Evolutionary conservation across 768 basidiomycete species (phyloP), one percentile per base, ranked within the genome.

Genomic region (Suillus spraguei): DNA sequence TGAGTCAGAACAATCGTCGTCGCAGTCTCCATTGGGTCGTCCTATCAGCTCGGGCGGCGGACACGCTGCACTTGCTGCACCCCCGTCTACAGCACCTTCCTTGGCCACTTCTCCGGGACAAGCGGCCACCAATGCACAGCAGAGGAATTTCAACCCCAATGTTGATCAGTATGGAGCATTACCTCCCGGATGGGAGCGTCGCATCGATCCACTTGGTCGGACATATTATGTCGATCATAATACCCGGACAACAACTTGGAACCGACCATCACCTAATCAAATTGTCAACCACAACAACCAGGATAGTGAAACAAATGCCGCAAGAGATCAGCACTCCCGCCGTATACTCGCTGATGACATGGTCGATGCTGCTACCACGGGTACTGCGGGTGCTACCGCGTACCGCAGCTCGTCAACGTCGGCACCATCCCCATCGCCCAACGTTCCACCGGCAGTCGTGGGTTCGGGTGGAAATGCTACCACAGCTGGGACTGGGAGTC

Each of bases 201-300:
- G 97, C 52, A 93, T 96, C 61, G 97, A 99, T 78, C 96, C 97
- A 38, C 85, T 99, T 32, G 97, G 91, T 10, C 82, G 97, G 62
- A 97, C 94, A 8, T 99, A 99, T 76, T 99, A 99, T 74, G 97
- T 99, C 61, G 97, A 99, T 74, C 97, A 99, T 79, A 99, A 98
- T 75, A 94, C 94, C 10, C 90, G 97, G 62, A 93, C 91, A 14
- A 99, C 97, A 8, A 99, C 97, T 0, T 99, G 97, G 97, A 96
- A 94, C 74, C 82, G 97, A 20, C 97, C 97, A 8, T 92, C 90
- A 28, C 77, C 86, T 14, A 94, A 83, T 70, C 89, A 91, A 52
- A 84, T 86, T 4, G 87, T 84, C 16, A 96, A 97, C 71, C 84
- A 79, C 54, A 84, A 80, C 41, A 79, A 84, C 5, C 91, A 92